Evolutionary conservation across 2,329 filamentous ascomycete genomes (phyloP).

Genomic region (Colletotrichum euphorbiae): DNA sequence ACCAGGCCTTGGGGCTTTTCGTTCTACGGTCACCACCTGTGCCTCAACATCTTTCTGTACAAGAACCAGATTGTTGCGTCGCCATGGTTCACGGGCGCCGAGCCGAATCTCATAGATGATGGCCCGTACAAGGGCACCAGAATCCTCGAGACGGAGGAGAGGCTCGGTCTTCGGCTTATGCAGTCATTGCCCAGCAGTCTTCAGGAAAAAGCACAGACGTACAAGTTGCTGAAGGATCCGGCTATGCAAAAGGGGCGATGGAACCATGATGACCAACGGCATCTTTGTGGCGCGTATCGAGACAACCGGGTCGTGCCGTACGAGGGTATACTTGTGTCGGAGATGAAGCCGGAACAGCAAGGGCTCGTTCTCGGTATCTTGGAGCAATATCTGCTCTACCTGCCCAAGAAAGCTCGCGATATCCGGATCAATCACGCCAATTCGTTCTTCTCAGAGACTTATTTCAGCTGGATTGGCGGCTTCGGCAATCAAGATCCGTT

Average conservation of each 20-base stretch:
- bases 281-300: constrained; percentile 81
- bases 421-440: constrained; percentile 66
- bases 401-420: constrained; percentile 67
- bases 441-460: constrained; percentile 74
- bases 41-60: constrained; percentile 76
- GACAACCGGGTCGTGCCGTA: constrained; percentile 83
- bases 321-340: constrained; percentile 71
- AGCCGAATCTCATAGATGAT: constrained; percentile 79
- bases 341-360: constrained; percentile 62
- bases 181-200: constrained; percentile 64
- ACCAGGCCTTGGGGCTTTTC: constrained; percentile 76
- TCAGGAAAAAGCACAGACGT: constrained; percentile 66
- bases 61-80: constrained; percentile 73
- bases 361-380: constrained; percentile 68
- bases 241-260: constrained; percentile 76
- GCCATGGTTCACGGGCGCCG: constrained; percentile 83
- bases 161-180: constrained; percentile 76
- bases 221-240: constrained; percentile 70
- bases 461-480: constrained; percentile 83
- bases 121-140: constrained; percentile 72
- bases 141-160: constrained; percentile 74
- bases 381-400: constrained; percentile 74
- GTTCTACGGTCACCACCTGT: constrained; percentile 84
- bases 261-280: constrained; percentile 85
- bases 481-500: constrained; percentile 76